Evolutionary conservation across 2,329 filamentous ascomycete species (phyloP).

Genomic region (Neonectria faginata): DNA sequence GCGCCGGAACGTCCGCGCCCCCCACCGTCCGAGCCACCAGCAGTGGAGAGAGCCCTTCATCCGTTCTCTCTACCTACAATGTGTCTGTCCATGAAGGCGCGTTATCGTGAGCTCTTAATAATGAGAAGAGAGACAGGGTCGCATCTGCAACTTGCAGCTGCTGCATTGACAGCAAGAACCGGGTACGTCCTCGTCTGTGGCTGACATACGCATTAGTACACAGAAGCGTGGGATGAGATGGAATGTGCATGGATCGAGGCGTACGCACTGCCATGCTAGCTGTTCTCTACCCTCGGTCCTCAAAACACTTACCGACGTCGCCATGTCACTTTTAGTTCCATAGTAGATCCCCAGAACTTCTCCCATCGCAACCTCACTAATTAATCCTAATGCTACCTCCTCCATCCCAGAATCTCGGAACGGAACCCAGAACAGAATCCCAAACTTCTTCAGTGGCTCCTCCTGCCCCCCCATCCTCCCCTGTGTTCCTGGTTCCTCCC

Average conservation of each 20-base stretch:
- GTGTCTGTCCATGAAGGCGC: background rate
- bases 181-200: conserved; percentile 3
- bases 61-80: background rate
- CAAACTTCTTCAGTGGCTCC: background rate
- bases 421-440: background rate
- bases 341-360: background rate
- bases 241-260: conserved; percentile 8
- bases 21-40: background rate
- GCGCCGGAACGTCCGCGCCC: background rate
- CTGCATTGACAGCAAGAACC: conserved; percentile 19
- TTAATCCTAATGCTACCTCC: background rate
- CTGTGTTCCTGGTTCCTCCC: background rate
- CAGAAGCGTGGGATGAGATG: conserved; percentile 5
- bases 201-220: background rate
- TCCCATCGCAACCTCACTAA: background rate
- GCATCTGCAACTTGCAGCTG: conserved; percentile 1
- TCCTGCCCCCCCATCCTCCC: too few species aligned
- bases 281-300: background rate
- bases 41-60: background rate
- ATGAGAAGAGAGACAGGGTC: background rate
- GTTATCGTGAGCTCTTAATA: background rate
- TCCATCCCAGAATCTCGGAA: conserved; percentile 2
- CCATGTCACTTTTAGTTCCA: too few species aligned
- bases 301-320: background rate
- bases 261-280: background rate